Evolutionary conservation across 306 rosid species (phyloP).

Genomic region (Malus sylvestris): DNA sequence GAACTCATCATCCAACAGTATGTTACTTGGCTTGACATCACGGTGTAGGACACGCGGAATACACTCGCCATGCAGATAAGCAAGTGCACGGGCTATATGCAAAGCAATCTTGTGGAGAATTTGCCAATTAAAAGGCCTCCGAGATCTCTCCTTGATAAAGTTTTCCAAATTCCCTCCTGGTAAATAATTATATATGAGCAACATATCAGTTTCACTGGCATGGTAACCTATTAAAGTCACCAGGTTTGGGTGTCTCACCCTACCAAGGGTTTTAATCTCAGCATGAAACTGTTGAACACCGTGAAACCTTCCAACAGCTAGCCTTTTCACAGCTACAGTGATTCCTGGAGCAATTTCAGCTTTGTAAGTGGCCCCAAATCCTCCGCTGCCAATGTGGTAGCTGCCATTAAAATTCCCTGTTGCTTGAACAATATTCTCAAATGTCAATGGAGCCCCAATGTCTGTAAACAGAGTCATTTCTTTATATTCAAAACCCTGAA

Average conservation of each 20-base stretch:
- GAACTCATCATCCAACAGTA: conserved; percentile 22
- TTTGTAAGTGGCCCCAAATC: conserved; percentile 31
- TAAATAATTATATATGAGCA: conserved; percentile 28
- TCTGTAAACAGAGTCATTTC: conserved; percentile 27
- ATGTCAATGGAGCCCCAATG: conserved; percentile 23
- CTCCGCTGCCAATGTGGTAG: conserved; percentile 30
- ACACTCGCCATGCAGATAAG: conserved; percentile 30
- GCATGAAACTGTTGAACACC: conserved; percentile 33
- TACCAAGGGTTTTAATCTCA: conserved; percentile 28
- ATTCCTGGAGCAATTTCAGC: conserved; percentile 23
- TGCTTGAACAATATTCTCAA: conserved; percentile 28
- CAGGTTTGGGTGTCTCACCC: conserved; percentile 27
- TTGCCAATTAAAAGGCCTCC: conserved; percentile 21
- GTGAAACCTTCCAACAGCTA: conserved; percentile 29
- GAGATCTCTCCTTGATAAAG: conserved; percentile 24
- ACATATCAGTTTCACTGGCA: conserved; percentile 33
- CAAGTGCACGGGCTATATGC: conserved; percentile 28
- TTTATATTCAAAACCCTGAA: conserved; percentile 26
- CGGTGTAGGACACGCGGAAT: conserved; percentile 30
- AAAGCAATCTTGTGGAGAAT: conserved; percentile 33
- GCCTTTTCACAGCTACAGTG: conserved; percentile 28
- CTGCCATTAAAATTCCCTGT: conserved; percentile 25
- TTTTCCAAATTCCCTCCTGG: conserved; percentile 35
- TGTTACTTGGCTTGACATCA: conserved; percentile 34
- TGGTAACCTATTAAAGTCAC: conserved; percentile 35